These are phyloP conservation scores for Primulina tabacum DNA, from an alignment of 257 asterid genomes.

Conservation along the genomic window DNA sequence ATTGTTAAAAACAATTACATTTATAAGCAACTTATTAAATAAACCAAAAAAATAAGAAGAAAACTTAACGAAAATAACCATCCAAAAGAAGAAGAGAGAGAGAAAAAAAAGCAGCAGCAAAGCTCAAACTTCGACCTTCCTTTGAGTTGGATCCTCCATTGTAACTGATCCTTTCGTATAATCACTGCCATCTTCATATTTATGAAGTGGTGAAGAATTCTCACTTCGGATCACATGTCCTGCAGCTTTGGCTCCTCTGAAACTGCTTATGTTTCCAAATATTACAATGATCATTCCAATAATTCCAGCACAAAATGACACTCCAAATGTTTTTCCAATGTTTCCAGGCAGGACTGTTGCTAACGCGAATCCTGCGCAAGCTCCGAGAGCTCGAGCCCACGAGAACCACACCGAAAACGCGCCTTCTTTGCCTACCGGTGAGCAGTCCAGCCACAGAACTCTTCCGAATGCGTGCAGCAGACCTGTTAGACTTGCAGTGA, in stretches of 20 bases:
- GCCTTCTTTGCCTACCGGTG: slow-evolving; percentile 90
- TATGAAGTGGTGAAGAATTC: slow-evolving; percentile 44
- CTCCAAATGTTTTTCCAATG: slow-evolving; percentile 56
- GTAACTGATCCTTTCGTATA: slow-evolving; percentile 31
- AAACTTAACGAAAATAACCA: background rate
- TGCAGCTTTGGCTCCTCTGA: slow-evolving; percentile 81
- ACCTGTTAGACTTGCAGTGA: slow-evolving; percentile 34
- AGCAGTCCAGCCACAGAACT: slow-evolving; percentile 73
- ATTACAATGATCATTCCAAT: slow-evolving; percentile 59
- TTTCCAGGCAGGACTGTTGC: slow-evolving; percentile 60
- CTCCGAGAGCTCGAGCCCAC: slow-evolving; percentile 64
- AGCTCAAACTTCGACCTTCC: slow-evolving; percentile 34
- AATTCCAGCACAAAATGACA: slow-evolving; percentile 52
- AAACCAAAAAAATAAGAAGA: slow-evolving; percentile 2
- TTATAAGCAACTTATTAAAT: slow-evolving; percentile 32
- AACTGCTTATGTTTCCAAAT: slow-evolving; percentile 75
- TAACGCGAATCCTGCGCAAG: slow-evolving; percentile 69
- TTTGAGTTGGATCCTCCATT: slow-evolving; percentile 29
- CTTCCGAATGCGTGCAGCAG: slow-evolving; percentile 74
- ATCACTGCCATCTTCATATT: slow-evolving; percentile 20
- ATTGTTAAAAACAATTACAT: slow-evolving; percentile 33
- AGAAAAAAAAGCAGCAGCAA: background rate
- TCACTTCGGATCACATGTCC: slow-evolving; percentile 56
- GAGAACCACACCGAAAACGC: slow-evolving; percentile 85
- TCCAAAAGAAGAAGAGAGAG: background rate